Percentiles rank a stretch among this genome's conserved stretches.
Evolutionary conservation across 2,329 filamentous ascomycete genomes (phyloP).

Genomic region (Clonostachys sp.): DNA sequence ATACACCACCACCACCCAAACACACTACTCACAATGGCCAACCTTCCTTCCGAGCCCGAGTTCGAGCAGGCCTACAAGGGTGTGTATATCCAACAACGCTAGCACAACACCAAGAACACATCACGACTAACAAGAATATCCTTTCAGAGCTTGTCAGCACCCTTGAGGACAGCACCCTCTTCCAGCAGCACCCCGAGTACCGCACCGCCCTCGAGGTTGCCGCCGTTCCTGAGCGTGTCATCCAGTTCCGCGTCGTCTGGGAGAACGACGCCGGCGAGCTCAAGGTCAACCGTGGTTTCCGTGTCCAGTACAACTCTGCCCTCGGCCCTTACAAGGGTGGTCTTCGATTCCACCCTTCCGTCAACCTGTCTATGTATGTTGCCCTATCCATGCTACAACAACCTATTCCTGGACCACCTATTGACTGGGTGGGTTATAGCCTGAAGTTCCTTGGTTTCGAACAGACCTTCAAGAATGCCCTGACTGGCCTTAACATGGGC

Average conservation of each 20-base stretch:
- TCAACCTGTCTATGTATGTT: constrained; percentile 64
- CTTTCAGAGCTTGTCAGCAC: constrained; percentile 82
- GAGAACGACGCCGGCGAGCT: constrained; percentile 87
- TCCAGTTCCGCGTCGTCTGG: constrained; percentile 98
- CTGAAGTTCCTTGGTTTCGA: constrained; percentile 99
- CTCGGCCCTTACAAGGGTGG: constrained; percentile 98
- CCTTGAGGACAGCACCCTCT: constrained; percentile 89
- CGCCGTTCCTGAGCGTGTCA: constrained; percentile 87
- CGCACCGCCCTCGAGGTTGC: constrained; percentile 82
- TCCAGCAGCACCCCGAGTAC: constrained; percentile 93
- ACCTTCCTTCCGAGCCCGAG: constrained; percentile 86
- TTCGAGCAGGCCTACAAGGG: constrained; percentile 98
- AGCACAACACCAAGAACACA: background rate
- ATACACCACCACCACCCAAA: background rate
- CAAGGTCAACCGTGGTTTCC: constrained; percentile 91
- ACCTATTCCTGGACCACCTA: no score
- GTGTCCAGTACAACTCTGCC: constrained; percentile 97
- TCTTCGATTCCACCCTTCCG: constrained; percentile 87
- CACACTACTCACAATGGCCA: constrained; percentile 58
- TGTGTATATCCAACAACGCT: constrained; percentile 33
- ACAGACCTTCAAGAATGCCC: constrained; percentile 99
- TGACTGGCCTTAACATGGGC: constrained; percentile 84
- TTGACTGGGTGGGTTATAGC: constrained; percentile 17
- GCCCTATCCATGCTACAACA: background rate
- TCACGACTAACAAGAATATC: constrained; percentile 2